phyloP scores from a whole-genome alignment of 108 stramenopile genomes.

The Cylindrotheca fusiformis region DNA sequence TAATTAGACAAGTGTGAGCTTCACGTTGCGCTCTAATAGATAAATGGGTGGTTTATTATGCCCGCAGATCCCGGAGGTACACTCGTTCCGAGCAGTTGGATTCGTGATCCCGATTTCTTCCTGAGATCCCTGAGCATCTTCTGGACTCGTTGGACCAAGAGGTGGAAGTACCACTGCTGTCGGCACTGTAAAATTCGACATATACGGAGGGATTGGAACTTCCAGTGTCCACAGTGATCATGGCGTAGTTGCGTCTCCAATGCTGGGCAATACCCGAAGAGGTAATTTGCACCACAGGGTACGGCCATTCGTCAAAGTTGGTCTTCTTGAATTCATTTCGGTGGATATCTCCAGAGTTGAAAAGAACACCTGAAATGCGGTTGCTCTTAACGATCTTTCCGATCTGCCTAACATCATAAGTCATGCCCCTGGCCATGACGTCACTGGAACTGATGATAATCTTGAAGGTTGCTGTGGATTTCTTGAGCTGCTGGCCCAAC shows the following conservation, averaged over 20 bases:
- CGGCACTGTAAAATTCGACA: conserved; percentile 22
- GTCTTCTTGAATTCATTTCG: conserved; percentile 26
- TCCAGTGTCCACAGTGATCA: conserved; percentile 22
- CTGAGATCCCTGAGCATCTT: conserved; percentile 13
- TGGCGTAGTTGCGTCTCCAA: conserved; percentile 23
- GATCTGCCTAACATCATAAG: conserved; percentile 12
- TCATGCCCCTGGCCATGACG: conserved; percentile 12
- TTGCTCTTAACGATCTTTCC: conserved; percentile 7
- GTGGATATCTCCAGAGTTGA: conserved; percentile 31
- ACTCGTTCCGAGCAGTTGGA: conserved; percentile 25
- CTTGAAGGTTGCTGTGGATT: conserved; percentile 23
- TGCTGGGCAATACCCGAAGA: conserved; percentile 22
- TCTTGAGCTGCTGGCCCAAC: conserved; percentile 8
- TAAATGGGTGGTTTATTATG: too few relatives aligned
- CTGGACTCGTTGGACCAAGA: conserved; percentile 23
- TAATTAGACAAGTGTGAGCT: too few relatives aligned
- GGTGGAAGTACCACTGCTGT: background rate
- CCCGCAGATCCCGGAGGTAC: conserved; percentile 9
- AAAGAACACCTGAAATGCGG: conserved; percentile 20
- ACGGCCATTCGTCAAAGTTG: conserved; percentile 11
- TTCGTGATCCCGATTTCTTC: conserved; percentile 11
- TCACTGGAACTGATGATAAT: conserved; percentile 24
- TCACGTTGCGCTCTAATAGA: too few relatives aligned
- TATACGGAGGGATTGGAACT: conserved; percentile 11
- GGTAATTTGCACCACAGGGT: conserved; percentile 22